phyloP scores from a whole-genome alignment of 2,329 filamentous ascomycete species.

The Sclerotinia trifoliorum region DNA sequence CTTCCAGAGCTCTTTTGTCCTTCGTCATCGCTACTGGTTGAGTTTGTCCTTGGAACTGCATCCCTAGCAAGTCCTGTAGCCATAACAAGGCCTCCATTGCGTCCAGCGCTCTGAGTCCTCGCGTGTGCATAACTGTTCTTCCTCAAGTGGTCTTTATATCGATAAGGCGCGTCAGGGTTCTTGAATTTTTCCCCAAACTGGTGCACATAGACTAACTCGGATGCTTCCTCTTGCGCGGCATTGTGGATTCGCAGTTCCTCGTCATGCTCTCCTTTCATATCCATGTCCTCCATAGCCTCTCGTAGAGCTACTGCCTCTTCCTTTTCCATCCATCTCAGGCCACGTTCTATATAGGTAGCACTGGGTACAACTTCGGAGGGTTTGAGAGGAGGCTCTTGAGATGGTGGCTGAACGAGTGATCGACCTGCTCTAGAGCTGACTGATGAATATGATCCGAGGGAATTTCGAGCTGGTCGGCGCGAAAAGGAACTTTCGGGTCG shows the following conservation, averaged over 20 bases:
- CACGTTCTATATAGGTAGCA: conserved; percentile 69
- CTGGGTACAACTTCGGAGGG: conserved; percentile 63
- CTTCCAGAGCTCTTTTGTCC: conserved; percentile 14
- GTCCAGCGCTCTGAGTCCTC: conserved; percentile 58
- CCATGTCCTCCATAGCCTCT: conserved; percentile 72
- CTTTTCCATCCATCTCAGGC: conserved; percentile 76
- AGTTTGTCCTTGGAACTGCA: conserved; percentile 37
- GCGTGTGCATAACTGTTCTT: conserved; percentile 71
- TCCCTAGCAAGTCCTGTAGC: conserved; percentile 39
- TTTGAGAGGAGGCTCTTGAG: conserved; percentile 46
- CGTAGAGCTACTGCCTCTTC: conserved; percentile 71
- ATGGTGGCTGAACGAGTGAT: conserved; percentile 32
- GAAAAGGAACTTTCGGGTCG: conserved; percentile 37
- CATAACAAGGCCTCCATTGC: conserved; percentile 48
- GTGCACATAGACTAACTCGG: conserved; percentile 76
- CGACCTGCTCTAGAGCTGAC: conserved; percentile 37
- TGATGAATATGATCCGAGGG: conserved; percentile 37
- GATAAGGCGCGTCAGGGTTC: conserved; percentile 63
- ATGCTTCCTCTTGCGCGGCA: conserved; percentile 73
- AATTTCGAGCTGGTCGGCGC: conserved; percentile 36
- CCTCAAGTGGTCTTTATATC: conserved; percentile 66
- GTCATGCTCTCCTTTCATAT: conserved; percentile 52
- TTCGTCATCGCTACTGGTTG: conserved; percentile 40
- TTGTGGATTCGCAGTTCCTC: conserved; percentile 64
- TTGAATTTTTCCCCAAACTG: conserved; percentile 56